phyloP scores from a whole-genome alignment of 75 land plant genomes.

The Pinus albicaulis region DNA sequence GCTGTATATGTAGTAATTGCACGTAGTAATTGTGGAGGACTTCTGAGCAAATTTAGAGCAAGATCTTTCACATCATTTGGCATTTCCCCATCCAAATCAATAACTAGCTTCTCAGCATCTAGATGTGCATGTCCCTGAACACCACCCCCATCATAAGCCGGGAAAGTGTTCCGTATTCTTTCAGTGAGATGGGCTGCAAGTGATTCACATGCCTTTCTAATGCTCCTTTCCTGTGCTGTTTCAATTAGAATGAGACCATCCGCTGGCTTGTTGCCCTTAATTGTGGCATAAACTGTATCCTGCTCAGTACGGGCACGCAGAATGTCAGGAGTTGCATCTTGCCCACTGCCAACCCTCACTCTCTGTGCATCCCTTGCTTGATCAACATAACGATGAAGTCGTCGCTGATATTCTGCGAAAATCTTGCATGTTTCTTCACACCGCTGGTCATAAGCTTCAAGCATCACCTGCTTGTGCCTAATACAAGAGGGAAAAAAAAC shows the following conservation, averaged over 20 bases:
- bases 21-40: constrained; percentile 76
- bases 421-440: constrained; percentile 89
- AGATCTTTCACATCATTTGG: constrained; percentile 77
- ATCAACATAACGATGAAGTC: constrained; percentile 72
- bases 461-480: constrained; percentile 94
- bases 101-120: constrained; percentile 64
- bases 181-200: constrained; percentile 72
- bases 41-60: constrained; percentile 53
- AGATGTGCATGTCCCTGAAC: constrained; percentile 48
- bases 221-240: constrained; percentile 77
- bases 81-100: constrained; percentile 76
- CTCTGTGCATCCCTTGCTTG: constrained; percentile 85
- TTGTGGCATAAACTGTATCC: constrained; percentile 68
- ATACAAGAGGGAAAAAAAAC: not conserved
- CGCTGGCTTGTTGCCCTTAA: constrained; percentile 52
- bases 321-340: constrained; percentile 40
- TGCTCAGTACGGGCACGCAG: constrained; percentile 33
- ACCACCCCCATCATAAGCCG: constrained; percentile 87
- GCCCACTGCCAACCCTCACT: constrained; percentile 29
- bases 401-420: constrained; percentile 88
- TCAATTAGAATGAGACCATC: constrained; percentile 81
- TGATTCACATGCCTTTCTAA: constrained; percentile 79
- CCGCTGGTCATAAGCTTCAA: constrained; percentile 92
- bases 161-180: constrained; percentile 58
- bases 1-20: constrained; percentile 73